Evolutionary conservation across 1,139 yeast species (phyloP).

Genomic region (Blastobotrys serpentis): DNA sequence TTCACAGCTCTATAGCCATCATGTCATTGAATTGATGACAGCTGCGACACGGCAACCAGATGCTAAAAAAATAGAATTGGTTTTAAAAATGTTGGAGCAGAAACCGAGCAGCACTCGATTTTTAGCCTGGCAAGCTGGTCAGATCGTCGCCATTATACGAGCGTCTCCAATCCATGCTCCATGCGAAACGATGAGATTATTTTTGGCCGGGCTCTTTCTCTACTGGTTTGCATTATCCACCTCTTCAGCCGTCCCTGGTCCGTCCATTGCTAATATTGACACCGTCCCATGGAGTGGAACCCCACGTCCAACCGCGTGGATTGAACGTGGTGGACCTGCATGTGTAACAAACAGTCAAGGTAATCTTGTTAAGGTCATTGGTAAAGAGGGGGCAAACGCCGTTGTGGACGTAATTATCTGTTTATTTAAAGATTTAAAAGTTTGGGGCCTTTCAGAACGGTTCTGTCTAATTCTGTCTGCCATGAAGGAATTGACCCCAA

Average conservation of each 20-base stretch:
- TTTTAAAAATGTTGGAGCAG: slow-evolving; percentile 19
- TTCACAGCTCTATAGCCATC: slow-evolving; percentile 20
- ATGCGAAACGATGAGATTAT: slow-evolving; percentile 25
- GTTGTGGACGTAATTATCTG: slow-evolving; percentile 14
- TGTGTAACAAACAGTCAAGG: slow-evolving; percentile 15
- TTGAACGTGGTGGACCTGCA: slow-evolving; percentile 15
- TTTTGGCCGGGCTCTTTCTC: slow-evolving; percentile 24
- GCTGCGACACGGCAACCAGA: slow-evolving; percentile 19
- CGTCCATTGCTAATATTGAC: slow-evolving; percentile 13
- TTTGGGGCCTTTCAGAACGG: slow-evolving; percentile 19
- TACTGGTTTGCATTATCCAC: slow-evolving; percentile 23
- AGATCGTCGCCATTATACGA: slow-evolving; percentile 21
- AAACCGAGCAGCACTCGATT: slow-evolving; percentile 22
- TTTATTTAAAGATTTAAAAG: slow-evolving; percentile 12
- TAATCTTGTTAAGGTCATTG: slow-evolving; percentile 12
- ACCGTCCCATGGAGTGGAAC: slow-evolving; percentile 13
- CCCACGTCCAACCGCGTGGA: slow-evolving; percentile 15
- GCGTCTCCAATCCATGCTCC: slow-evolving; percentile 22
- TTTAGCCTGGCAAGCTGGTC: slow-evolving; percentile 27
- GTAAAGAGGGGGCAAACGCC: slow-evolving; percentile 16
- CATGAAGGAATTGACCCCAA: slow-evolving; percentile 6
- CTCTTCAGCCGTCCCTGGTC: slow-evolving; percentile 9
- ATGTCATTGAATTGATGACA: slow-evolving; percentile 22
- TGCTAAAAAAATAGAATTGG: slow-evolving; percentile 10
- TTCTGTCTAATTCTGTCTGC: slow-evolving; percentile 15